Evolutionary conservation across 2,329 filamentous ascomycete species (phyloP).

Genomic region (Verticillium albo-atrum): DNA sequence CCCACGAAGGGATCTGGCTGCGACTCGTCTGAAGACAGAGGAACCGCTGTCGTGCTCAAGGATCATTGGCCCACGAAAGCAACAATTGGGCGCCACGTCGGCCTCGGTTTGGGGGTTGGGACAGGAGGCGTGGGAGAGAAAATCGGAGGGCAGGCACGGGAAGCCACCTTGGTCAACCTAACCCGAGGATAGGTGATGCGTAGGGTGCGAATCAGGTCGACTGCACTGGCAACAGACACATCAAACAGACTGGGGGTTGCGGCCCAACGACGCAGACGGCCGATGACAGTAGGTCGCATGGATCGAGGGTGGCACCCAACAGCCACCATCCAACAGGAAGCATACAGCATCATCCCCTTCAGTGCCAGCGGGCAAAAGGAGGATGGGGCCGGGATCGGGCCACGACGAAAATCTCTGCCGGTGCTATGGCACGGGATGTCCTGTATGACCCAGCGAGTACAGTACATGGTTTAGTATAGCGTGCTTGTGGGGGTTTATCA

Average conservation of each 20-base stretch:
- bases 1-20: not conserved
- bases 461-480: not conserved
- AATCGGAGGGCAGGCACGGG: not conserved
- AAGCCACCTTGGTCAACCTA: not conserved
- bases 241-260: conserved; percentile 8
- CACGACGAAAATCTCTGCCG: not conserved
- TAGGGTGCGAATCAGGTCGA: conserved; percentile 1
- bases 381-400: not conserved
- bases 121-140: not conserved
- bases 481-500: not conserved
- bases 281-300: conserved; percentile 4
- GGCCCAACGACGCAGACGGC: conserved; percentile 10
- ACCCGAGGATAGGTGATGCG: not conserved
- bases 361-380: not conserved
- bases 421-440: not conserved
- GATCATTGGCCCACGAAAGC: conserved; percentile 10
- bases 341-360: too few relatives aligned
- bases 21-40: not conserved
- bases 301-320: not conserved
- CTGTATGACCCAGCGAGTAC: not conserved
- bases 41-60: conserved; percentile 9
- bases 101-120: conserved; percentile 9
- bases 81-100: conserved; percentile 15
- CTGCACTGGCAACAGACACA: conserved; percentile 2
- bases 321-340: not conserved